These are phyloP conservation scores for Talaromyces sp. DNA, from an alignment of 2,329 filamentous ascomycete genomes.

Conservation along the genomic window DNA sequence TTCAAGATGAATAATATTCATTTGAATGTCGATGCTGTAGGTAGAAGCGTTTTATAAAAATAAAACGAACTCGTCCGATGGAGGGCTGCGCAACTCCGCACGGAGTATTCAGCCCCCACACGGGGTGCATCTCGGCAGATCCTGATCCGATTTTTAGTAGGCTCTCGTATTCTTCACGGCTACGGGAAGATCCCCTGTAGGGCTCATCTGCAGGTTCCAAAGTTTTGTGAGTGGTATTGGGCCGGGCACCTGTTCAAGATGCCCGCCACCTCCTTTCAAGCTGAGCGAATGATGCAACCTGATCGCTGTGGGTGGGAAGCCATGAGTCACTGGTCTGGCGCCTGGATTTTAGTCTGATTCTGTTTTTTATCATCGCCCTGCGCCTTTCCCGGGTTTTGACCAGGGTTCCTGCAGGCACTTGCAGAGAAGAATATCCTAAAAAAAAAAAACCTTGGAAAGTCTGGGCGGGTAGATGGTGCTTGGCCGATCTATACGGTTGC, in stretches of 20 bases:
- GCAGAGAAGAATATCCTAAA: background rate
- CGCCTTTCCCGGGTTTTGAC: background rate
- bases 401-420: conserved; percentile 10
- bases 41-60: too few relatives aligned
- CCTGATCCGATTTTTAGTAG: background rate
- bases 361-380: background rate
- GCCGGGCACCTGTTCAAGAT: background rate
- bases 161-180: background rate
- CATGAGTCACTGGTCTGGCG: conserved; percentile 12
- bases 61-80: too few relatives aligned
- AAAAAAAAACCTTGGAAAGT: background rate
- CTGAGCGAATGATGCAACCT: background rate
- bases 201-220: background rate
- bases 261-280: background rate
- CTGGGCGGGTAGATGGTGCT: background rate
- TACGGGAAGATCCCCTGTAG: background rate
- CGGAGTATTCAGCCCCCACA: too few relatives aligned
- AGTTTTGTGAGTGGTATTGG: background rate
- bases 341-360: background rate
- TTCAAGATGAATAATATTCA: too few relatives aligned
- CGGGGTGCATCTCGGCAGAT: too few relatives aligned
- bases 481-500: background rate
- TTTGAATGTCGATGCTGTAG: too few relatives aligned
- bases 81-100: too few relatives aligned
- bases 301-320: background rate